Evolutionary conservation across 192 early-diverging fungal species (phyloP).

Genomic region (Piromyces finnis): DNA sequence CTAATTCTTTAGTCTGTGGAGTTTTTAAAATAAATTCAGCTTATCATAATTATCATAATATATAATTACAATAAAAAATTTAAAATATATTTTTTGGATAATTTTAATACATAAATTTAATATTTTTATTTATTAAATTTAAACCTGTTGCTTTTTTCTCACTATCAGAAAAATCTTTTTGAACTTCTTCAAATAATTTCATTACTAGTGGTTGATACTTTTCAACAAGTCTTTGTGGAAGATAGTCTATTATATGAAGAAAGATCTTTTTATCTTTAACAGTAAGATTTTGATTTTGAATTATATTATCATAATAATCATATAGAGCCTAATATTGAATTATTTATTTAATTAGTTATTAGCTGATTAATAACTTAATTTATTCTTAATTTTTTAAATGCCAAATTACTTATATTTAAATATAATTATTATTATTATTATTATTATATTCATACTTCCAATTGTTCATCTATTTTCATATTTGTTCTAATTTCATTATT

Average conservation of each 20-base stretch:
- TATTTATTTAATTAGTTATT: too few relatives aligned
- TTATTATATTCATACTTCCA: neutral
- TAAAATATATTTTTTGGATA: too few relatives aligned
- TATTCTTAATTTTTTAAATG: too few relatives aligned
- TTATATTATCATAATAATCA: constrained; percentile 26
- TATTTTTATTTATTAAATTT: neutral
- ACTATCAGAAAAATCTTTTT: constrained; percentile 21
- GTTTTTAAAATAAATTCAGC: constrained; percentile 23
- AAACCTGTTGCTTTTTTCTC: constrained; percentile 22
- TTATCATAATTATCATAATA: neutral
- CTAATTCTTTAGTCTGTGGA: constrained; percentile 1
- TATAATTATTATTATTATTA: too few relatives aligned
- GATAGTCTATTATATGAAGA: constrained; percentile 13
- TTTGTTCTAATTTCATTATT: neutral
- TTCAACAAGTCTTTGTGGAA: constrained; percentile 15
- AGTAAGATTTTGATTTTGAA: constrained; percentile 16
- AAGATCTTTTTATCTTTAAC: constrained; percentile 13
- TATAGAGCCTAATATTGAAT: constrained; percentile 19
- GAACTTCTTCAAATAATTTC: constrained; percentile 20
- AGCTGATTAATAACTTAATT: too few relatives aligned
- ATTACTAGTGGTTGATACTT: constrained; percentile 7
- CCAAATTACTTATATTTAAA: too few relatives aligned
- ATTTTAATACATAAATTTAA: too few relatives aligned
- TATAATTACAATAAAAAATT: too few relatives aligned
- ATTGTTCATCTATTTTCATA: neutral